phyloP scores from a whole-genome alignment of 768 basidiomycete genomes.

The Naganishia onofrii region DNA sequence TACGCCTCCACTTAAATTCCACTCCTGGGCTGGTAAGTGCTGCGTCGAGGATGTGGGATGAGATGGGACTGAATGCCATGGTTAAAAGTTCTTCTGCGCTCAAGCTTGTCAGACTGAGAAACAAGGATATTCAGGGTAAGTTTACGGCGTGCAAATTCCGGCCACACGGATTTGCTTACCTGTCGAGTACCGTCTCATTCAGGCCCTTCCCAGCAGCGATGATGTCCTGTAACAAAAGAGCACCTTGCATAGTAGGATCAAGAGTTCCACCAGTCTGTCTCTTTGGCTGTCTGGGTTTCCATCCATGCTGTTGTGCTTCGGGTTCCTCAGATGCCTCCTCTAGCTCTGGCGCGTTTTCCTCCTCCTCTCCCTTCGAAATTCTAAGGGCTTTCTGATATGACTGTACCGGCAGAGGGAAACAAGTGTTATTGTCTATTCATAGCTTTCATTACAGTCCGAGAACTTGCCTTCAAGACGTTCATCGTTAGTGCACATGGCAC shows the following conservation, averaged over 20 bases:
- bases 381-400: conserved; percentile 39
- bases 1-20: conserved; percentile 64
- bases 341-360: conserved; percentile 22
- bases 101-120: conserved; percentile 61
- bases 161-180: conserved; percentile 56
- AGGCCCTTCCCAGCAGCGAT: conserved; percentile 67
- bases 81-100: conserved; percentile 62
- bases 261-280: conserved; percentile 50
- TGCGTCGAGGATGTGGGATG: conserved; percentile 74
- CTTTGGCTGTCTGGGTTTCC: conserved; percentile 44
- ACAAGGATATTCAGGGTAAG: conserved; percentile 26
- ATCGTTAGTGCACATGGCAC: conserved; percentile 66
- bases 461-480: conserved; percentile 51
- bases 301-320: conserved; percentile 30
- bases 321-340: conserved; percentile 10
- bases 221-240: conserved; percentile 77
- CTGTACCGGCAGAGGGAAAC: conserved; percentile 23
- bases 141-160: no score
- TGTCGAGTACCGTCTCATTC: conserved; percentile 67
- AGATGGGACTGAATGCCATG: conserved; percentile 66
- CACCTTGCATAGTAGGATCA: conserved; percentile 77
- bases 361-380: conserved; percentile 26
- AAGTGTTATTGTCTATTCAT: neutral
- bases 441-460: neutral
- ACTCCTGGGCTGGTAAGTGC: conserved; percentile 67